Conservation (phyloP, 306 rosid species). For the Lathyrus sativus region DNA sequence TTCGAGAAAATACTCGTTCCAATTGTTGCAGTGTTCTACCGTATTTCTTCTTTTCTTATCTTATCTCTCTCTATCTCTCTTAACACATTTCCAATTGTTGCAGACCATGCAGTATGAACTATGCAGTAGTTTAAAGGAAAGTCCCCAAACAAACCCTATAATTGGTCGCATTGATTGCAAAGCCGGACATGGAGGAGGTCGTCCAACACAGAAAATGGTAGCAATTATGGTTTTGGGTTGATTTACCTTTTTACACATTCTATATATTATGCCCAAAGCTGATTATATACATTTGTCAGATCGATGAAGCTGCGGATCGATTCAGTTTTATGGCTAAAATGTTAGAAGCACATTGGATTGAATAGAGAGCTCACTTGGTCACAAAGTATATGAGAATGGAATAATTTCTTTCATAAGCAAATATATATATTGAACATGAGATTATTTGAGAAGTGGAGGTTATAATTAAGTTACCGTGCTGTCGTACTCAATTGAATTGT, state of each 20-base stretch:
- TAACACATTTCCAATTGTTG: slow-evolving; percentile 4
- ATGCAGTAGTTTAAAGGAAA: slow-evolving; percentile 70
- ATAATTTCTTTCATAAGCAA: background rate
- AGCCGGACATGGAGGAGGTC: slow-evolving; percentile 78
- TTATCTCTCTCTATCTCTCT: background rate
- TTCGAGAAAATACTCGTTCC: slow-evolving; percentile 1
- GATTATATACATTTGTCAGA: slow-evolving; percentile 34
- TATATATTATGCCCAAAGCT: slow-evolving; percentile 19
- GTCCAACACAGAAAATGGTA: slow-evolving; percentile 90
- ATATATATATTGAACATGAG: slow-evolving; percentile 11
- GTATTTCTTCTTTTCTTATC: background rate
- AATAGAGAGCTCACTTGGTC: slow-evolving; percentile 31
- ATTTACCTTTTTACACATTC: slow-evolving; percentile 8
- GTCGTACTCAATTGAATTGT: background rate
- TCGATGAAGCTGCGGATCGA: slow-evolving; percentile 55
- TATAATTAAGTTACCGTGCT: background rate
- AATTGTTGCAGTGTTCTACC: background rate
- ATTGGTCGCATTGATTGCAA: slow-evolving; percentile 95
- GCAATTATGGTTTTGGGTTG: slow-evolving; percentile 8
- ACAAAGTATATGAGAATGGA: background rate
- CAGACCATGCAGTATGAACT: slow-evolving; percentile 85
- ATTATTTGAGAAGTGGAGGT: background rate
- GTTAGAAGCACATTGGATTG: slow-evolving; percentile 47
- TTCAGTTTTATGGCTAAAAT: slow-evolving; percentile 52
- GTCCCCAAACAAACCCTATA: slow-evolving; percentile 87